Base-by-base conservation (phyloP, 805 yeast genomes). In the Lipomyces yamanashiensis region DNA sequence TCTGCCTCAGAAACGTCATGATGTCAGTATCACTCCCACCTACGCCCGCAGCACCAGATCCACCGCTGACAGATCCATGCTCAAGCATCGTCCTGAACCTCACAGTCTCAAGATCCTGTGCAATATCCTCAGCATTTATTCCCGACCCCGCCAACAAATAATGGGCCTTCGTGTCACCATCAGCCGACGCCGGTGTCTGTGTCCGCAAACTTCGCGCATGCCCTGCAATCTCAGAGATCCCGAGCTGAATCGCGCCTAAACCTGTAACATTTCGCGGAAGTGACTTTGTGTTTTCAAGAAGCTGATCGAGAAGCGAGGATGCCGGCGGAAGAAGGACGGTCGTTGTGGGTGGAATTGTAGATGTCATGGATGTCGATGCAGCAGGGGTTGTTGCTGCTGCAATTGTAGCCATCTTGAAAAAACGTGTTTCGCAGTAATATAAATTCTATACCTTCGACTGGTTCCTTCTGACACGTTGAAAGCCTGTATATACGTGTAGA, bases 81-180 rank as follows among this genome's bases (percentile, higher is more conserved):
- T 76, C 80, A 41, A 73, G 54, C 62, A 66, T 64, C 61, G 73
- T 67, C 58, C 73, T 62, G 63, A 75, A 63, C 49, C 78, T 76
- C 62, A 82, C 73, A 44, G 82, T 69, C 55, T 81, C 80, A 64
- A 81, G 73, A 69, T 82, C 74, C 75, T 77, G 63, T 68, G 89
- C 92, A 45, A 92, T 85, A 62, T 90, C 95, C 70, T 90, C 96
- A 56, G 93, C 87, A 48, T 90, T 86, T 58, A 92, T 83, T 0
- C 98, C 98, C 72, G 93, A 88, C 0, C 92, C 89, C 6, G 97
- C 97, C 50, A 93, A 79, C 45, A 95, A 78, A 74, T 95, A 95
- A 73, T 95, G 98, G 58, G 81, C 81, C 58, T 76, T 77, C 13
- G 81, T 75, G 58, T 73, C 78, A 58, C 77, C 78, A 50, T 76